These are phyloP conservation scores for Diplodia corticola DNA, from an alignment of 2,329 filamentous ascomycete species.

Conservation along the genomic window DNA sequence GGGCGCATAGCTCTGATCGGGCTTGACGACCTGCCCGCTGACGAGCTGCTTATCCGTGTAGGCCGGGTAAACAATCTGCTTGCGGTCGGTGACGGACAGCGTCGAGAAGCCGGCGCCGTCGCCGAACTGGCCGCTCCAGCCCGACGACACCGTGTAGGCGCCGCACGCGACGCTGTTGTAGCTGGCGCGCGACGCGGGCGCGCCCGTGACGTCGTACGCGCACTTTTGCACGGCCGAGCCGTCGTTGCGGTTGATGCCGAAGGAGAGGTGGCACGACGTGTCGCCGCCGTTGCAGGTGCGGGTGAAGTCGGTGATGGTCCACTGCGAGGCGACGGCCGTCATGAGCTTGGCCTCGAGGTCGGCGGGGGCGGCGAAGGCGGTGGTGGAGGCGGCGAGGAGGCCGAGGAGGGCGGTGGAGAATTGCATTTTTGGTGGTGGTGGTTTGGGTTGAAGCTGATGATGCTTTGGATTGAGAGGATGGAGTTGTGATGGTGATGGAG, in stretches of 20 bases:
- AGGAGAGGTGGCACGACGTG: constrained; percentile 13
- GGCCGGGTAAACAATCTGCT: constrained; percentile 15
- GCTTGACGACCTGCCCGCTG: constrained; percentile 11
- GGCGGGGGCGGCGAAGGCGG: background rate
- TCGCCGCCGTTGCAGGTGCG: constrained; percentile 12
- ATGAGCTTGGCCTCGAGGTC: constrained; percentile 12
- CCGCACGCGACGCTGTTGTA: constrained; percentile 20
- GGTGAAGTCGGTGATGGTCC: constrained; percentile 16
- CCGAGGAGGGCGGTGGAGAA: constrained; percentile 11
- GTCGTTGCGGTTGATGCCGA: constrained; percentile 11
- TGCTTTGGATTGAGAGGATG: background rate
- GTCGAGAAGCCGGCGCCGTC: constrained; percentile 13
- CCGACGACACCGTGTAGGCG: background rate
- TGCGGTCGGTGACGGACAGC: constrained; percentile 5
- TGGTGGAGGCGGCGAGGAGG: constrained; percentile 1
- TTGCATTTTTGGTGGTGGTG: constrained; percentile 14
- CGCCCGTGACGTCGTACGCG: constrained; percentile 9
- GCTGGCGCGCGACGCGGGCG: background rate
- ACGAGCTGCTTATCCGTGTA: constrained; percentile 20
- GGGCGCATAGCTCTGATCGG: constrained; percentile 17
- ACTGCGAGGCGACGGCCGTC: constrained; percentile 6
- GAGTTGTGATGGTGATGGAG: constrained; percentile 17
- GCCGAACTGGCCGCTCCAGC: constrained; percentile 21
- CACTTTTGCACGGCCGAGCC: background rate
- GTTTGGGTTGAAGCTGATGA: background rate